Base-by-base conservation (phyloP, 2,329 filamentous ascomycete genomes). In the Dothideomycetes sp. region DNA sequence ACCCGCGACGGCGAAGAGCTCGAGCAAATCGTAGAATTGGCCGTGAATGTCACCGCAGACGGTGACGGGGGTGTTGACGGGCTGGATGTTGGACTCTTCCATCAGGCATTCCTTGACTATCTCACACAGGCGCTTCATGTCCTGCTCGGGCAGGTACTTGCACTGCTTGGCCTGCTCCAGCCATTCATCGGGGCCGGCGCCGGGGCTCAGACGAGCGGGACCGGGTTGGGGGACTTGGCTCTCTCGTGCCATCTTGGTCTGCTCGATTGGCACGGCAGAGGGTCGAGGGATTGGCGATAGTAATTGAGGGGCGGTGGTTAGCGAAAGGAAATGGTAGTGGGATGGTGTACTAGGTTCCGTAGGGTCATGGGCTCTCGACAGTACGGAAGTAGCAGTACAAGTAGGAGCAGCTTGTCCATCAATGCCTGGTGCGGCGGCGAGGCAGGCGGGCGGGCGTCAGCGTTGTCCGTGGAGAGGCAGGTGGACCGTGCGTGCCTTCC, bases 51-150 rank as follows among this genome's bases (percentile, higher is more conserved):
- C 91, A 58, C 91, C 91, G 58, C 91, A 96, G 48, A 98, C 83
- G 4, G 91, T 98, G 48, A 98, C 91, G 5, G 91, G 91, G 0
- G 91, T 94, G 40, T 83, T 79, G 15, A 98, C 89, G n/a, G 91
- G 91, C 62, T 96, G 91, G 45, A 98, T 96, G 61, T 98, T 98
- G 50, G 88, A 95, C 67, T 98, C 91, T 73, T 98, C 91, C 91
- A 98, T 98, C 55, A 98, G 74, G 51, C 86, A 93, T 66, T 96
- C 91, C 70, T 98, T 98, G 46, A 96, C 91, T 60, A 94, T 94
- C 69, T 98, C 91, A 63, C 91, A 98, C 34, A 98, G 74, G 63
- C 94, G 84, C 73, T 98, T 98, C 91, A 98, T 98, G 57, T 93
- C 86, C 47, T 81, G 69, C 66, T 98, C 91, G 35, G 91, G 91